Evolutionary conservation across 805 yeast species (phyloP), one percentile per base, ranked within the genome.

Genomic region (Tetrapisispora pingtungensis): DNA sequence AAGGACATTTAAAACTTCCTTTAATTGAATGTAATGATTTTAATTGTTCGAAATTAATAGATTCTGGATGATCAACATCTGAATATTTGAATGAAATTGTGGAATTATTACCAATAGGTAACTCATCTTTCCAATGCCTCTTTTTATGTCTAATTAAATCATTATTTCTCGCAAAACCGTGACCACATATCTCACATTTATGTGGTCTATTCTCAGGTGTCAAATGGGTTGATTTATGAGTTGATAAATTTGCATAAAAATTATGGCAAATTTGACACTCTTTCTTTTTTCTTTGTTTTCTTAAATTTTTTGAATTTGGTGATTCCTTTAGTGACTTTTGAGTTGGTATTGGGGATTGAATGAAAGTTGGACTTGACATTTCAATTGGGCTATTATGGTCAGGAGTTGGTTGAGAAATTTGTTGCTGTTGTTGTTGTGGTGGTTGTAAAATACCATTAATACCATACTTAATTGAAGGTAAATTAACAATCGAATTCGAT

Each of bases 131-230:
- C 73, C 88, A 76, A 62, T 88, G 97, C 46, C 90, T 75, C 63
- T 85, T 87, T 55, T 80, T 78, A 61, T 88, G 97, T 49, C 97
- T 73, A 51, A 81, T 75, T 52, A 89, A 68, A 61, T 88, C 96
- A 60, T 89, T 89, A 36, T 89, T 81, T 47, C 96, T 72, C 14
- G 93, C 85, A 65, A 88, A 88, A 2, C 95, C 95, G 47, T 96
- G 76, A 34, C 75, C 71, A 62, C 97, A 88, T 30, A 79, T 75
- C 35, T 75, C 70, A 64, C 97, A 88, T 37, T 78, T 69, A 58
- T 81, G 90, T 0, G 95, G 95, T 47, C 94, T 72, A 14, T 78
- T 71, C 18, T 79, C 75, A 10, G 82, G 84, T 44, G 79, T 78
- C 41, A 81, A 62, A 60, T 84, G 96, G 15, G 87, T 83, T 1